A percentile compares a stretch with the other conserved stretches of the same genome.
phyloP scores from a whole-genome alignment of 176 grass and related monocot genomes.

The Oryza nivara region DNA sequence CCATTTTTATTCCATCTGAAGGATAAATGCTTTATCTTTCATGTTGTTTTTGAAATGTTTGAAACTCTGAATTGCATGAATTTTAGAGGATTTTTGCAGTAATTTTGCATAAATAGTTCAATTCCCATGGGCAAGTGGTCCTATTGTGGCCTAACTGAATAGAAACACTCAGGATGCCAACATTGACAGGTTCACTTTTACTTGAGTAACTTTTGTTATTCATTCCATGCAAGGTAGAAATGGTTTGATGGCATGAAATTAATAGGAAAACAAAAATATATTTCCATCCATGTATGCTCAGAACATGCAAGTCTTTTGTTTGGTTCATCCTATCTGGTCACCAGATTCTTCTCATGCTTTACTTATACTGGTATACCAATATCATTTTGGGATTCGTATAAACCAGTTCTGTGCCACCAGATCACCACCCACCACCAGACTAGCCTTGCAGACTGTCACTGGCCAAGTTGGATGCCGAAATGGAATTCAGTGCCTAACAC shows the following conservation, averaged over 20 bases:
- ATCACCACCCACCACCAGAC: not conserved
- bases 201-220: not conserved
- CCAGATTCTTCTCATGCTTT: not conserved
- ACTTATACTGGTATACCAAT: not conserved
- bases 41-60: not conserved
- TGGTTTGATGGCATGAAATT: not conserved
- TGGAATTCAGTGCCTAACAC: conserved; percentile 20
- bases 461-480: conserved; percentile 4
- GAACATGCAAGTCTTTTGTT: not conserved
- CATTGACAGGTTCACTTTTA: not conserved
- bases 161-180: not conserved
- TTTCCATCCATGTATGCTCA: not conserved
- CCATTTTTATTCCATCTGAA: conserved; percentile 24
- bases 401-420: not conserved
- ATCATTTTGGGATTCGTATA: not conserved
- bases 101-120: not conserved
- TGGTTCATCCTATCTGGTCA: not conserved
- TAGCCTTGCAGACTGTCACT: not conserved
- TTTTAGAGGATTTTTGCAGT: not conserved
- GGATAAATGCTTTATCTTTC: not conserved
- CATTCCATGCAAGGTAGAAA: not conserved
- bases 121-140: not conserved
- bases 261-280: not conserved
- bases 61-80: not conserved
- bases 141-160: not conserved